Conservation (phyloP, 371 early-diverging fungal species). For the Apophysomyces sp. region DNA sequence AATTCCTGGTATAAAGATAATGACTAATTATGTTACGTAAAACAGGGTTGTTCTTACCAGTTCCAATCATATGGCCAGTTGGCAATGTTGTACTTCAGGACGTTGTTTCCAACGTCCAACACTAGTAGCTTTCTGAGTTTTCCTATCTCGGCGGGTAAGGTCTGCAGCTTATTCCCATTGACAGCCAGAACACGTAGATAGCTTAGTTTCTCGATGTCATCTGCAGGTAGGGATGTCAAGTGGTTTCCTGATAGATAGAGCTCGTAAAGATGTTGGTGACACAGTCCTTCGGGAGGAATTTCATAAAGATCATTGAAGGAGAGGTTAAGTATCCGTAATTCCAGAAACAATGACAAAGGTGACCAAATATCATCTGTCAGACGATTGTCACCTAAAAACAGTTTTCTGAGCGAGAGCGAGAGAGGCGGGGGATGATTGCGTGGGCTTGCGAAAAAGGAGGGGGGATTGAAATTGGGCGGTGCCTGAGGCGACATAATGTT, state of each 20-base stretch:
- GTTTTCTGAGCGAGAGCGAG: conserved; percentile 53
- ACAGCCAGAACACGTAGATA: conserved; percentile 74
- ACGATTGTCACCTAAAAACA: conserved; percentile 81
- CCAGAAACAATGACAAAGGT: conserved; percentile 68
- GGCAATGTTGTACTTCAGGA: conserved; percentile 88
- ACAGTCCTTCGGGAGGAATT: conserved; percentile 60
- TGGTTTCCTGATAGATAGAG: conserved; percentile 88
- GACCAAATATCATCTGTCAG: conserved; percentile 83
- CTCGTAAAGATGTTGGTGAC: conserved; percentile 61
- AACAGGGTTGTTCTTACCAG: conserved; percentile 68
- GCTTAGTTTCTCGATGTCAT: conserved; percentile 79
- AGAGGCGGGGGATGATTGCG: conserved; percentile 65
- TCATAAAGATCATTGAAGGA: conserved; percentile 87
- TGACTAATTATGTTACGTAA: neutral
- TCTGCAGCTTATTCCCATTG: conserved; percentile 89
- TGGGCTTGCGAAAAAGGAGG: conserved; percentile 53
- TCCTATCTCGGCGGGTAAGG: conserved; percentile 90
- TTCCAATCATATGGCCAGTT: conserved; percentile 98
- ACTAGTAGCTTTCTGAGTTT: conserved; percentile 74
- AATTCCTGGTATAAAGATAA: conserved; percentile 57
- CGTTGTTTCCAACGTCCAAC: conserved; percentile 87
- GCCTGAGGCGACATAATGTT: conserved; percentile 13
- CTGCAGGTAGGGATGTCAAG: conserved; percentile 80
- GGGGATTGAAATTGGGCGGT: conserved; percentile 50
- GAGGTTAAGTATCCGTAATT: conserved; percentile 76